Evolutionary conservation across 83 land plant genomes (phyloP).

Genomic region (Larix sibirica): DNA sequence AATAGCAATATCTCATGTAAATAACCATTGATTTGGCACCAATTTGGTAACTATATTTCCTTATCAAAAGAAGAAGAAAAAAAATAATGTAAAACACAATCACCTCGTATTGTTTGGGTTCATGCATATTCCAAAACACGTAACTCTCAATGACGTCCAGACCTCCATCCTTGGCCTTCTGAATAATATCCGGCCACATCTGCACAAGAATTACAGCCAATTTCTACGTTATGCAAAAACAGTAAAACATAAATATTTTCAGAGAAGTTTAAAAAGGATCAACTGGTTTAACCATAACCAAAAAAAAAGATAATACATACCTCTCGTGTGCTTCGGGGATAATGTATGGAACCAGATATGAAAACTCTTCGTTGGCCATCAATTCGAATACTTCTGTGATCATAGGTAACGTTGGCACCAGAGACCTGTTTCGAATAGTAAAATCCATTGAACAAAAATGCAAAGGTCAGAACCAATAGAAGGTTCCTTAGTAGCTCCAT

Average conservation of each 20-base stretch:
- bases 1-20: no score
- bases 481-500: no score
- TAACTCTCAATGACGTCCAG: slow-evolving; percentile 71
- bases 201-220: slow-evolving; percentile 13
- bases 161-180: slow-evolving; percentile 70
- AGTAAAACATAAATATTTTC: no score
- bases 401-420: slow-evolving; percentile 36
- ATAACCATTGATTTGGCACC: no score
- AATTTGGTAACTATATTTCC: no score
- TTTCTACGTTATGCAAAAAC: background rate
- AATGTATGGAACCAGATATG: slow-evolving; percentile 41
- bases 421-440: background rate
- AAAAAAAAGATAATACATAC: slow-evolving; percentile 13
- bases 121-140: slow-evolving; percentile 73
- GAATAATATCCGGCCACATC: slow-evolving; percentile 74
- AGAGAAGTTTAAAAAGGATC: no score
- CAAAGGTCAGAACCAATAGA: background rate
- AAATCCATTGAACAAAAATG: background rate
- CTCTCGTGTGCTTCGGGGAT: slow-evolving; percentile 40
- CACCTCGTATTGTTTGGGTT: slow-evolving; percentile 22
- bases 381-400: slow-evolving; percentile 42
- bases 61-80: no score
- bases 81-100: no score
- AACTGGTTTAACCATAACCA: background rate
- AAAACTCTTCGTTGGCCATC: slow-evolving; percentile 46